phyloP scores from a whole-genome alignment of 2,329 filamentous ascomycete species.

The Penicillium janthinellum region DNA sequence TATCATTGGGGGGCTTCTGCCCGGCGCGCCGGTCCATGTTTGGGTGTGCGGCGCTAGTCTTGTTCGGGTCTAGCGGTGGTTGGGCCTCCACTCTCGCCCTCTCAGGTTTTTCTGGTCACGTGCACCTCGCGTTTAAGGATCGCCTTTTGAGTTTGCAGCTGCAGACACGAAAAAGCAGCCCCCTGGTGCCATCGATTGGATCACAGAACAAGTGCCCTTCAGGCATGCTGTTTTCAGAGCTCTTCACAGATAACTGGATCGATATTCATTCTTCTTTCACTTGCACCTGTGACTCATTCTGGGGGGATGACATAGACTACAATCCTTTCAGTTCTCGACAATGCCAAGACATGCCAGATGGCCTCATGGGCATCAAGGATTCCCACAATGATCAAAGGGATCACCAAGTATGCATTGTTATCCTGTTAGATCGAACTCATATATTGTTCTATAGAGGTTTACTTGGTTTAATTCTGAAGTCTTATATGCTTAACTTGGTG shows the following conservation, averaged over 20 bases:
- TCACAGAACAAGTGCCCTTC: not conserved
- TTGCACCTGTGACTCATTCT: not conserved
- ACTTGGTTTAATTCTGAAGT: not conserved
- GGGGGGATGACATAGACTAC: not conserved
- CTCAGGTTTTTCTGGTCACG: slow-evolving; percentile 29
- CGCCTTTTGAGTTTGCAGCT: slow-evolving; percentile 2
- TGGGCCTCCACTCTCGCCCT: slow-evolving; percentile 31
- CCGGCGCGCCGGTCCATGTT: slow-evolving; percentile 46
- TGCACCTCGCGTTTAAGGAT: slow-evolving; percentile 15
- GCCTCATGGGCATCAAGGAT: slow-evolving; percentile 25
- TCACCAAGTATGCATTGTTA: slow-evolving; percentile 15
- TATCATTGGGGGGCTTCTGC: slow-evolving; percentile 47
- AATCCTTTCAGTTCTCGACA: not conserved
- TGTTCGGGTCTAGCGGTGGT: slow-evolving; percentile 30
- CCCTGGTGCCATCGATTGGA: not conserved
- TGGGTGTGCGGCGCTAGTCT: slow-evolving; percentile 37
- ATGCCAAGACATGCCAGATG: slow-evolving; percentile 43
- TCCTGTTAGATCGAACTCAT: not conserved
- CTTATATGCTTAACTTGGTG: not conserved
- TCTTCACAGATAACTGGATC: not conserved
- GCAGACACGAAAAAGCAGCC: slow-evolving; percentile 1
- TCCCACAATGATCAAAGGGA: slow-evolving; percentile 18
- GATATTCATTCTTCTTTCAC: not conserved
- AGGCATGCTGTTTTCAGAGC: not conserved
- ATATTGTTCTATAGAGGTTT: not conserved